Conservation (phyloP, 176 grass and related monocot genomes). For the Microstegium vimineum region DNA sequence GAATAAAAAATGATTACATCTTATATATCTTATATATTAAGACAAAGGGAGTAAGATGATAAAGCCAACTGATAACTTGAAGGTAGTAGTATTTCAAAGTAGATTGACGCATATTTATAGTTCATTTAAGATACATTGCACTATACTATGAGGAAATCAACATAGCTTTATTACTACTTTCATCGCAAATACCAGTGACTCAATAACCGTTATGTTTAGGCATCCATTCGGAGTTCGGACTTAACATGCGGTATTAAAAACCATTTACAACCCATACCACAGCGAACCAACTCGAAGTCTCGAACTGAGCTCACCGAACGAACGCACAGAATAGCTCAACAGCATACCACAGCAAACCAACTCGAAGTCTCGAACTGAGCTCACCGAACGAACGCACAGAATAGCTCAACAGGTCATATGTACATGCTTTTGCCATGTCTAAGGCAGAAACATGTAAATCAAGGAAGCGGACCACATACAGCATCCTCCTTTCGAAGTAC, state of each 20-base stretch:
- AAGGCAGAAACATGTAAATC: background rate
- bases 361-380: background rate
- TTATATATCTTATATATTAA: too few species aligned
- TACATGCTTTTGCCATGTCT: conserved; percentile 14
- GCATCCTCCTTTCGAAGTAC: conserved; percentile 5
- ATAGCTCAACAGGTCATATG: conserved; percentile 7
- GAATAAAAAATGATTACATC: too few species aligned
- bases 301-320: background rate
- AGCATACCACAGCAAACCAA: background rate
- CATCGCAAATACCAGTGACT: background rate
- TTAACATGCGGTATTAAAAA: background rate
- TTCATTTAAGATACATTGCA: too few species aligned
- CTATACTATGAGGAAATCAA: too few species aligned
- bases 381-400: background rate
- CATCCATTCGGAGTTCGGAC: background rate
- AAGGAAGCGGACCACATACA: conserved; percentile 13
- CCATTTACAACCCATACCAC: background rate
- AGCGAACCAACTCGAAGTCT: background rate
- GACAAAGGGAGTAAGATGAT: too few species aligned
- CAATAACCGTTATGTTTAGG: background rate
- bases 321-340: conserved; percentile 1
- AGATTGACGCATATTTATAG: too few species aligned
- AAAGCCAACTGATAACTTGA: too few species aligned
- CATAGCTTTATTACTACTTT: too few species aligned
- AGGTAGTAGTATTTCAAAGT: too few species aligned